Base-by-base conservation (phyloP, 2,329 filamentous ascomycete genomes). In the Stachybotrys chlorohalonatus region DNA sequence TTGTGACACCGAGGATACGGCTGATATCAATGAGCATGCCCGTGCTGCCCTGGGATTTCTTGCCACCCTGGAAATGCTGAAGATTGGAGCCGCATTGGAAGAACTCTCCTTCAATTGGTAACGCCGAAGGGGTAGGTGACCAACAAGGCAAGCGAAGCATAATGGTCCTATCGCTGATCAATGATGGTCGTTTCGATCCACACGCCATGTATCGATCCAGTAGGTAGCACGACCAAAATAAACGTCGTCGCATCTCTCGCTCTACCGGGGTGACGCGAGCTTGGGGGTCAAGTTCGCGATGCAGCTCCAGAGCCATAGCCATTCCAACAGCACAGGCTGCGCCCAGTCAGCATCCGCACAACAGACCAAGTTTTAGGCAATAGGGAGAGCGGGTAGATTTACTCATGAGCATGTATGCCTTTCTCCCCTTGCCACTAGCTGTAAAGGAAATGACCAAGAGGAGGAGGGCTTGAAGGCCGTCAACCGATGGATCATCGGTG, bases 181-280 rank as follows among this genome's bases (percentile, higher is more conserved):
- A 73, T n/a, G 87, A 89, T 0, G 90, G 89, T 9, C 90, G 79
- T 63, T 88, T 90, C 4, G 90, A 93, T 15, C 90, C 90, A 60
- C 87, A 90, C 1, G 87, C 83, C 60, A 86, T 80, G 62, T 93
- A 94, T n/a, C 88, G 82, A 65, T 95, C 90, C 69, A 95, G 85
- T 31, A 95, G 74, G 63, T 94, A 95, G 66, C 89, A 93, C 2
- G 88, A 86, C 90, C 90, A 95, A 69, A 95, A 95, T 2, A 95
- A 74, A n/a, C 88, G 81, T 54, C 90, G 78, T 49, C 88, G 80
- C 64, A 85, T 84, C 72, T 95, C 90, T 54, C 87, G 81, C 65
- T 95, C 90, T 5, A 83, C 74, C 0, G 83, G 77, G 0, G 83
- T 81, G 11, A 88, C 77, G 54, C 82, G 80, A 11, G 82, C 74